Evolutionary conservation across 73 alveolate species (phyloP).

Genomic region (Paramecium sonneborni): DNA sequence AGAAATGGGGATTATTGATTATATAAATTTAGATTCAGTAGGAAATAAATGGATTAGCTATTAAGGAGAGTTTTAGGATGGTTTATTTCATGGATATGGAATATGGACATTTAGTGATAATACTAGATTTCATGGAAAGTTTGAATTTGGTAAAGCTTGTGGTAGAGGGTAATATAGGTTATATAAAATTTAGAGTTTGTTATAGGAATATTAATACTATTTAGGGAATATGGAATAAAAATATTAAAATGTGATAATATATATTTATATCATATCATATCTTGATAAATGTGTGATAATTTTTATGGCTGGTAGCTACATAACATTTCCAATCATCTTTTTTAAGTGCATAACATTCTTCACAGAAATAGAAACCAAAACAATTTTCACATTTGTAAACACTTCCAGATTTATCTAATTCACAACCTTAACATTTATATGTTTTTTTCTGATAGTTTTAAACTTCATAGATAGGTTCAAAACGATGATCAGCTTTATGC

Average conservation of each 20-base stretch:
- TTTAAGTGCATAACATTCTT: constrained; percentile 52
- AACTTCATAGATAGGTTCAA: constrained; percentile 60
- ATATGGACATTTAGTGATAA: constrained; percentile 10
- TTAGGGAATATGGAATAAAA: constrained; percentile 5
- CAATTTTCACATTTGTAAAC: constrained; percentile 67
- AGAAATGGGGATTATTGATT: background rate
- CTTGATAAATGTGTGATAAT: constrained; percentile 59
- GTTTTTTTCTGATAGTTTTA: background rate
- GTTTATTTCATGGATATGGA: constrained; percentile 43
- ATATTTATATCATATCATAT: constrained; percentile 32
- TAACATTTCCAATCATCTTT: constrained; percentile 65
- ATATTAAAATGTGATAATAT: constrained; percentile 39
- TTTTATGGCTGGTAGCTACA: constrained; percentile 65
- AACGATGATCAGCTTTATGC: constrained; percentile 64
- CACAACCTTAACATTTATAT: constrained; percentile 65
- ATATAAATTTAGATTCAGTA: background rate
- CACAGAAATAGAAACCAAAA: constrained; percentile 63
- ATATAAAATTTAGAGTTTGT: background rate
- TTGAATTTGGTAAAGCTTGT: constrained; percentile 11
- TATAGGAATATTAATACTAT: constrained; percentile 4
- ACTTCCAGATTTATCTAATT: constrained; percentile 39
- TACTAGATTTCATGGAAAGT: constrained; percentile 47
- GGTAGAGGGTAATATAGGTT: constrained; percentile 40
- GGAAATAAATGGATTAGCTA: constrained; percentile 30
- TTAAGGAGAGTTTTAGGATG: constrained; percentile 46